Evolutionary conservation across 2,329 filamentous ascomycete genomes (phyloP), one percentile per base, ranked within the genome.

Genomic region (Acarospora socialis): DNA sequence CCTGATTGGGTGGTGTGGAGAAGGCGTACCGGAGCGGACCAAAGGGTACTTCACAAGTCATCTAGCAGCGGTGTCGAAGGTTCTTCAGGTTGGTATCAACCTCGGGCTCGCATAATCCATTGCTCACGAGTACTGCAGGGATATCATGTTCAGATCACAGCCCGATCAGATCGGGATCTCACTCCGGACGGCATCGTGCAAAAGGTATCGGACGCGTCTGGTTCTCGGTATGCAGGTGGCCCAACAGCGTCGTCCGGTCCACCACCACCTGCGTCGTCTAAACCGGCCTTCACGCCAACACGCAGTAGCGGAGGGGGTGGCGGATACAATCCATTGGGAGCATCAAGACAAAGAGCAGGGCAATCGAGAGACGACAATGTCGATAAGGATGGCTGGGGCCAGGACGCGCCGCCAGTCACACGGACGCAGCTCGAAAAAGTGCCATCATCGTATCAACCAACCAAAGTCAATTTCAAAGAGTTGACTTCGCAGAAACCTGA

Each of bases 11-110:
- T 98, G 90, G 80, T 98, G 90, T 55, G 90, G 90, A 44, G 87
- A 92, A 51, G 90, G 90, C 46, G 90, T 98, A 10, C 90, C 90
- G n/a, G 90, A 98, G 60, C 70, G 87, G 48, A 95, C 87, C 39
- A 98, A 95, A 61, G 90, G 90, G 43, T 95, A 95, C 60, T 98
- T 98, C 54, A 93, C 83, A 44, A 94, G 84, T 60, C 87, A 98
- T 59, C 65, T 90, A 28, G 77, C 80, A 38, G 78, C 83, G 28
- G 84, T 95, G 21, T 77, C 84, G 40, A 94, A 93, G 59, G 68
- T 94, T 45, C 71, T 98, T 24, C 86, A 94, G 61, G 76, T 77
- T 51, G 8, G 33, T 29, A 19, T 8, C n/a, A 4, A 27, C 5
- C 14, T 14, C 16, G 7, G 8, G 51, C 46, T 14, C 9, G 27